Evolutionary conservation across 306 rosid species (phyloP).

Genomic region (Lathyrus sativus): DNA sequence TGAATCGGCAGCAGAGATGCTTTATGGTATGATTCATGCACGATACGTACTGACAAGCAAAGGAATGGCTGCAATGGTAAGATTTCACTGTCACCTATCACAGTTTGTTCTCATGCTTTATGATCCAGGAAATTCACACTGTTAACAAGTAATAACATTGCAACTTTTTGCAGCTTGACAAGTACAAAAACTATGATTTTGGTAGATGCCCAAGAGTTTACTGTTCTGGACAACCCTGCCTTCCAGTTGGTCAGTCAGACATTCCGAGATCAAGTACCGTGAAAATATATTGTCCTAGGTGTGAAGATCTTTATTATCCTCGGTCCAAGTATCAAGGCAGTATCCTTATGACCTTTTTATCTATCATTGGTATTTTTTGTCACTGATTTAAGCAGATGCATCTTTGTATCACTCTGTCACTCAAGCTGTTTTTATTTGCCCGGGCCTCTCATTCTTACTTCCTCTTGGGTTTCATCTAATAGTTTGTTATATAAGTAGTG

Average conservation of each 20-base stretch:
- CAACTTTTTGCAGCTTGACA: slow-evolving; percentile 72
- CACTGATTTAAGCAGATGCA: neutral
- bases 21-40: slow-evolving; percentile 94
- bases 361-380: neutral
- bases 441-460: slow-evolving; percentile 10
- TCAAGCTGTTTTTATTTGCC: slow-evolving; percentile 11
- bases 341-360: slow-evolving; percentile 65
- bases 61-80: slow-evolving; percentile 97
- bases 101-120: slow-evolving; percentile 8
- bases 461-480: slow-evolving; percentile 23
- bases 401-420: slow-evolving; percentile 3
- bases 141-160: slow-evolving; percentile 19
- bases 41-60: slow-evolving; percentile 89
- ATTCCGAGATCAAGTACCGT: slow-evolving; percentile 96
- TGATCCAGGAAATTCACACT: slow-evolving; percentile 3
- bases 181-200: slow-evolving; percentile 91
- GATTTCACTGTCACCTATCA: slow-evolving; percentile 3
- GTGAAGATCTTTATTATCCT: slow-evolving; percentile 97
- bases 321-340: slow-evolving; percentile 99
- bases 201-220: slow-evolving; percentile 99
- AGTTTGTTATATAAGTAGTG: slow-evolving; percentile 8
- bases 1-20: slow-evolving; percentile 99
- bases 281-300: slow-evolving; percentile 95
- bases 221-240: slow-evolving; percentile 99
- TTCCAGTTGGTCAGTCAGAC: slow-evolving; percentile 98